Conservation (phyloP, 768 basidiomycete species). For the Gymnopilus junonius region DNA sequence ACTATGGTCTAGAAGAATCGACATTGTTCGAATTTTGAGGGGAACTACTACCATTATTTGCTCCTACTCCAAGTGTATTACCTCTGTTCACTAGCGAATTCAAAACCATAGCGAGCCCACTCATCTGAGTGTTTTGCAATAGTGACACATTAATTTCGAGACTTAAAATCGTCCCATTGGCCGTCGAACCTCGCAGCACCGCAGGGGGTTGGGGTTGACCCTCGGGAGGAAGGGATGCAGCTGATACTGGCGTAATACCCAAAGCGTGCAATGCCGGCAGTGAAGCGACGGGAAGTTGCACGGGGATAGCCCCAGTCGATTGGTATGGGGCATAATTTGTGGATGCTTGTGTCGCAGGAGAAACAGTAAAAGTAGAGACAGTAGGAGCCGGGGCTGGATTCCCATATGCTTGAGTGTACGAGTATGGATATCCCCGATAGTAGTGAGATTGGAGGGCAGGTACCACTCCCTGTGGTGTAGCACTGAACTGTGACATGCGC, state of each 20-base stretch:
- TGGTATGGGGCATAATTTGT: slow-evolving; percentile 40
- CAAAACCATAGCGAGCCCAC: slow-evolving; percentile 69
- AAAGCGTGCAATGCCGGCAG: slow-evolving; percentile 68
- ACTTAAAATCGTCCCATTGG: slow-evolving; percentile 72
- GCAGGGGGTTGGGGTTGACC: slow-evolving; percentile 74
- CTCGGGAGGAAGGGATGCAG: slow-evolving; percentile 51
- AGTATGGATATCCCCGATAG: slow-evolving; percentile 68
- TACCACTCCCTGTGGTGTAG: slow-evolving; percentile 30
- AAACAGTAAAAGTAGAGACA: slow-evolving; percentile 37
- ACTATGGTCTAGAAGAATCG: slow-evolving; percentile 1
- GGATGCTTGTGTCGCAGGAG: slow-evolving; percentile 23
- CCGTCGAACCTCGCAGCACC: slow-evolving; percentile 72
- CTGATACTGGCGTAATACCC: slow-evolving; percentile 75
- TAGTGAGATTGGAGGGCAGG: slow-evolving; percentile 52
- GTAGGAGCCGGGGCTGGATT: slow-evolving; percentile 35
- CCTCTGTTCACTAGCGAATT: slow-evolving; percentile 69
- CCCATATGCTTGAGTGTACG: slow-evolving; percentile 66
- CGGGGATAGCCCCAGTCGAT: slow-evolving; percentile 54
- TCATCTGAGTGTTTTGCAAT: slow-evolving; percentile 78
- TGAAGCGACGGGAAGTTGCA: slow-evolving; percentile 72
- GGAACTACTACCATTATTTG: slow-evolving; percentile 6
- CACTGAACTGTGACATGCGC: slow-evolving; percentile 46
- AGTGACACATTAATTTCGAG: slow-evolving; percentile 80
- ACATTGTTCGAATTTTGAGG: slow-evolving; percentile 7
- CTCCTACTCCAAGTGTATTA: slow-evolving; percentile 19